phyloP scores from a whole-genome alignment of 2,329 filamentous ascomycete genomes.

The Trichoderma polysporum region DNA sequence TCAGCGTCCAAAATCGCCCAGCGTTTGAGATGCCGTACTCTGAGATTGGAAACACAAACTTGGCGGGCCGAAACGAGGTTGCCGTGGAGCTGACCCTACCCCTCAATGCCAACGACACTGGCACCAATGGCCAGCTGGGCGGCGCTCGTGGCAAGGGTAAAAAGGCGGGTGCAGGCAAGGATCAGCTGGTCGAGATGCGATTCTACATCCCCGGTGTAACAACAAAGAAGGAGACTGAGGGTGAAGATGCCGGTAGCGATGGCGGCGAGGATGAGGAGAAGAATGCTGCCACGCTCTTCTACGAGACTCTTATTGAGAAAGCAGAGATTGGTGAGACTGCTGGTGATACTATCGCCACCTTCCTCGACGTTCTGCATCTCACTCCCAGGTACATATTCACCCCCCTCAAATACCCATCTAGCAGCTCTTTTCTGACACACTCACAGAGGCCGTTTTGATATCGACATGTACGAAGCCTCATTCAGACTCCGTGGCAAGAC shows the following conservation, averaged over 20 bases:
- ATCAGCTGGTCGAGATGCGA: slow-evolving; percentile 96
- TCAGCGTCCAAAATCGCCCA: slow-evolving; percentile 95
- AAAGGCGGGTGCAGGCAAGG: slow-evolving; percentile 83
- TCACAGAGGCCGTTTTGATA: slow-evolving; percentile 92
- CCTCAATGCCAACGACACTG: slow-evolving; percentile 67
- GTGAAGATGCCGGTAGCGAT: slow-evolving; percentile 69
- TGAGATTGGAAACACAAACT: slow-evolving; percentile 95
- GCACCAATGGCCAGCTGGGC: slow-evolving; percentile 70
- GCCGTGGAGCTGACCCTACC: slow-evolving; percentile 89
- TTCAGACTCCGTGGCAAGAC: slow-evolving; percentile 98
- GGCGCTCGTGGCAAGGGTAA: slow-evolving; percentile 76
- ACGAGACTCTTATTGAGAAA: slow-evolving; percentile 96
- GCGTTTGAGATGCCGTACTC: slow-evolving; percentile 97
- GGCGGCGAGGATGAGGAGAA: slow-evolving; percentile 66
- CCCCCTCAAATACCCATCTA: neutral
- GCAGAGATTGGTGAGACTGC: slow-evolving; percentile 98
- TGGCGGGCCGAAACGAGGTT: slow-evolving; percentile 96
- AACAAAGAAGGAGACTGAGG: slow-evolving; percentile 67
- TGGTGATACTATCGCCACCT: slow-evolving; percentile 97
- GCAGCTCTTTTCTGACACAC: neutral
- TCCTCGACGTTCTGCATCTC: slow-evolving; percentile 93
- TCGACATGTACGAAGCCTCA: slow-evolving; percentile 98
- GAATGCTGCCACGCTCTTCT: slow-evolving; percentile 95
- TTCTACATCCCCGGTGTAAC: slow-evolving; percentile 96
- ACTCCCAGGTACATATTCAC: slow-evolving; percentile 69